These are phyloP conservation scores for Trichoderma guizhouense DNA, from an alignment of 2,329 filamentous ascomycete genomes.

Conservation along the genomic window DNA sequence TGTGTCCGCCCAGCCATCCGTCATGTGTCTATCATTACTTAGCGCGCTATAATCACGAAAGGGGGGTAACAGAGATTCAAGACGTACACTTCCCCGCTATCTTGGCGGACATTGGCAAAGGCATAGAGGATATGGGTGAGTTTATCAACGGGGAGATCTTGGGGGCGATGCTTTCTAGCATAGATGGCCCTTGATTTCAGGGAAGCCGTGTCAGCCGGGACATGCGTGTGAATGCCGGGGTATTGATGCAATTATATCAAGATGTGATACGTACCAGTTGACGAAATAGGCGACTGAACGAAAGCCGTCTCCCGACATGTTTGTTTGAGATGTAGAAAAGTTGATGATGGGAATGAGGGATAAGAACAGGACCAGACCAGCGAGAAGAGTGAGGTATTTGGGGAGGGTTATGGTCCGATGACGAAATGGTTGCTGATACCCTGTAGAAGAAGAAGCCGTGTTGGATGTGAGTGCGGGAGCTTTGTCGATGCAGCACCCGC, in stretches of 20 bases:
- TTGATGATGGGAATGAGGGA: slow-evolving; percentile 7
- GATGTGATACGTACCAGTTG: slow-evolving; percentile 51
- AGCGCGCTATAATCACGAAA: slow-evolving; percentile 12
- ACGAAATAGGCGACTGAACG: slow-evolving; percentile 70
- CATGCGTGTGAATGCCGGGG: not conserved
- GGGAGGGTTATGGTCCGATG: not conserved
- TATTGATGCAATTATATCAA: not conserved
- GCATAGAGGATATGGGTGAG: slow-evolving; percentile 88
- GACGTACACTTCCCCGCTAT: slow-evolving; percentile 71
- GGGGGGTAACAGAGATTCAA: not conserved
- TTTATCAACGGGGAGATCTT: slow-evolving; percentile 74
- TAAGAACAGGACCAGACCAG: not conserved
- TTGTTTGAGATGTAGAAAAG: not conserved
- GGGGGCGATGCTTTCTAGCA: slow-evolving; percentile 76
- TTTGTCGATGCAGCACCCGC: not conserved
- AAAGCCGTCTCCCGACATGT: slow-evolving; percentile 49
- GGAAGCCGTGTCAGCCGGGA: slow-evolving; percentile 19
- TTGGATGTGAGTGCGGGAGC: not conserved
- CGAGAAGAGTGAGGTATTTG: slow-evolving; percentile 6
- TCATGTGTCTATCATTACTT: slow-evolving; percentile 44
- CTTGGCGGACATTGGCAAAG: slow-evolving; percentile 80
- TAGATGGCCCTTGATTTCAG: slow-evolving; percentile 68
- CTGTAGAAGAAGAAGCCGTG: not conserved
- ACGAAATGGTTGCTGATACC: slow-evolving; percentile 1
- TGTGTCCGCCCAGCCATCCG: slow-evolving; percentile 62